Percentiles rank a stretch among this genome's conserved stretches.
Evolutionary conservation across 2,329 filamentous ascomycete species (phyloP).

Genomic region (Stemphylium beticola): DNA sequence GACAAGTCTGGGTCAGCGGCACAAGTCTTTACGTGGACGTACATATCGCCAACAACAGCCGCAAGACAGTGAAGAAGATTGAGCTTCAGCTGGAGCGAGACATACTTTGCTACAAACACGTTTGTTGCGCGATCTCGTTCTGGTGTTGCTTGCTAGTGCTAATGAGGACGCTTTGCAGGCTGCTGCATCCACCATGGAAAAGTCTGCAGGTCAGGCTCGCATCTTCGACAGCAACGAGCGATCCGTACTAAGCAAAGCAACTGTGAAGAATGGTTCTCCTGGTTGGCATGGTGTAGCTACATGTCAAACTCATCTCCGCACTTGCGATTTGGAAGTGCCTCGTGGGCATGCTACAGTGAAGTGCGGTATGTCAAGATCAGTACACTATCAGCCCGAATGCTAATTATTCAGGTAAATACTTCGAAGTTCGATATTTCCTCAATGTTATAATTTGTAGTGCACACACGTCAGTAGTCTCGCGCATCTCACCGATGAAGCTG

Average conservation of each 20-base stretch:
- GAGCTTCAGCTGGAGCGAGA: constrained; percentile 60
- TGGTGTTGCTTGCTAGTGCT: constrained; percentile 15
- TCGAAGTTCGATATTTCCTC: constrained; percentile 63
- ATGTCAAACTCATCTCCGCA: constrained; percentile 55
- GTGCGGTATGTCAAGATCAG: constrained; percentile 47
- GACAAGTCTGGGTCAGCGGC: constrained; percentile 65
- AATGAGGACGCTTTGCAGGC: constrained; percentile 43
- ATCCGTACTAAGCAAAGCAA: constrained; percentile 53
- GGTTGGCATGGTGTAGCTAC: constrained; percentile 58
- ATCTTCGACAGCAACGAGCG: constrained; percentile 61
- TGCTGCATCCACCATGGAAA: constrained; percentile 57
- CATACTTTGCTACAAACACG: constrained; percentile 59
- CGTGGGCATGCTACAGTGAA: constrained; percentile 59
- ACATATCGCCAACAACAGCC: constrained; percentile 58
- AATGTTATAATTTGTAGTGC: constrained; percentile 56
- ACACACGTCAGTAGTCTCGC: constrained; percentile 46
- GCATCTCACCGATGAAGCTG: constrained; percentile 13
- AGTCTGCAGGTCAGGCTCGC: constrained; percentile 57
- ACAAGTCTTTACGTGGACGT: constrained; percentile 62
- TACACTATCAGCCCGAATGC: not conserved
- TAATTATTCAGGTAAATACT: constrained; percentile 56
- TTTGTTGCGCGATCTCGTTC: constrained; percentile 27
- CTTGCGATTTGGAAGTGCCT: constrained; percentile 59
- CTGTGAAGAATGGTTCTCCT: constrained; percentile 51
- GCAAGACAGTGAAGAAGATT: constrained; percentile 57